Conservation (phyloP, 2,329 filamentous ascomycete species). For the Aspergillus sp. region DNA sequence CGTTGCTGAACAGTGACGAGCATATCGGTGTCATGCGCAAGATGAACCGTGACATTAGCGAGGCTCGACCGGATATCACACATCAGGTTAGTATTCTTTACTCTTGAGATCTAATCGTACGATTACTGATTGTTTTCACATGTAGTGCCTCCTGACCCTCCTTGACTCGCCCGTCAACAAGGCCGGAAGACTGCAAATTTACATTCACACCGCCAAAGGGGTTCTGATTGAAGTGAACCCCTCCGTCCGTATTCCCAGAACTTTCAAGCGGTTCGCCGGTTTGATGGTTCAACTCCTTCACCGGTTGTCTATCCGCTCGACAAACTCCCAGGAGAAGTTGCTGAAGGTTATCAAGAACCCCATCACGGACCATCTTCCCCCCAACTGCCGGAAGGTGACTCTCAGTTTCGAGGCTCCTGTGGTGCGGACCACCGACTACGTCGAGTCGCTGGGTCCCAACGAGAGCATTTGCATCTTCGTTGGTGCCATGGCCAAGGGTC, state of each 20-base stretch:
- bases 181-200: conserved; percentile 93
- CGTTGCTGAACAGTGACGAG: conserved; percentile 95
- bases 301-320: conserved; percentile 89
- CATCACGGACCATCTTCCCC: conserved; percentile 91
- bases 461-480: conserved; percentile 98
- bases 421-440: conserved; percentile 81
- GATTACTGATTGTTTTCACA: conserved; percentile 8
- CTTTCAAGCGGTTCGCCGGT: conserved; percentile 97
- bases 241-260: conserved; percentile 94
- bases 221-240: conserved; percentile 97
- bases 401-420: conserved; percentile 88
- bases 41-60: conserved; percentile 98
- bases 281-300: conserved; percentile 98
- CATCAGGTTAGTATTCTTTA: conserved; percentile 68
- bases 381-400: conserved; percentile 96
- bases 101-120: conserved; percentile 1
- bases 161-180: conserved; percentile 99
- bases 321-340: conserved; percentile 94
- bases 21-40: conserved; percentile 99
- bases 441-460: conserved; percentile 67
- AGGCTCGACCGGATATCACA: conserved; percentile 94
- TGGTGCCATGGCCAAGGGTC: conserved; percentile 95
- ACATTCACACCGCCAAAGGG: conserved; percentile 95
- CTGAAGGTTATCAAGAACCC: conserved; percentile 97
- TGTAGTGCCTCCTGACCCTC: conserved; percentile 87